Evolutionary conservation across 192 early-diverging fungal species (phyloP).

Genomic region (Coemansia sp.): DNA sequence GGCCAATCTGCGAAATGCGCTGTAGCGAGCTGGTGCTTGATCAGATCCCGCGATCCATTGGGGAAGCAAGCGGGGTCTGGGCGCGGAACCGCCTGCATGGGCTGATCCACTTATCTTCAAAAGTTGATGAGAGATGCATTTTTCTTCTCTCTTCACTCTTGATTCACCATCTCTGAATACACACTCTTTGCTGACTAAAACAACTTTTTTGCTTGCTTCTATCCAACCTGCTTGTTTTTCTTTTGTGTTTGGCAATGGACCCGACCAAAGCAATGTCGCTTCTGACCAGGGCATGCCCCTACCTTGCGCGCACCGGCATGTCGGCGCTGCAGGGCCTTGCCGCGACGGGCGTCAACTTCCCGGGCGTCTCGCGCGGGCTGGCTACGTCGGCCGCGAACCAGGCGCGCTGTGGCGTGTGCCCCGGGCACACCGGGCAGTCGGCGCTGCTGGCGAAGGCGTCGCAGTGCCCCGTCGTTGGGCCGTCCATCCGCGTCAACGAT

Average conservation of each 20-base stretch:
- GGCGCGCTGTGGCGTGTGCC: conserved; percentile 49
- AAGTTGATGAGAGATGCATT: neutral
- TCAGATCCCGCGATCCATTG: neutral
- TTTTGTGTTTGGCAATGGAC: conserved; percentile 23
- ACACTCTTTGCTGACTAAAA: conserved; percentile 1
- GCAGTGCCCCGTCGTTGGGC: conserved; percentile 50
- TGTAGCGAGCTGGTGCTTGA: conserved; percentile 26
- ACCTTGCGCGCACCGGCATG: conserved; percentile 47
- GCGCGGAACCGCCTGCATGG: neutral
- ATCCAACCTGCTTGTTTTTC: neutral
- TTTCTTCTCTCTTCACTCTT: conserved; percentile 1
- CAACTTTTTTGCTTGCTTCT: neutral
- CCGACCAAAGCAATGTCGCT: conserved; percentile 52
- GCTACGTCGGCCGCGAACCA: conserved; percentile 40
- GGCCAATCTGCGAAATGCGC: conserved; percentile 62
- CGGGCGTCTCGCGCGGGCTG: conserved; percentile 21
- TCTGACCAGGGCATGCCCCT: conserved; percentile 49
- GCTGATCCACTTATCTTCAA: neutral
- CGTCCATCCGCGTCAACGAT: conserved; percentile 44
- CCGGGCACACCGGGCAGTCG: conserved; percentile 51
- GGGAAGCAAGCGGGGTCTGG: neutral
- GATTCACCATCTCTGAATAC: neutral
- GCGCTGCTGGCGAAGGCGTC: conserved; percentile 52
- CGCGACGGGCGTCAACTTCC: conserved; percentile 2
- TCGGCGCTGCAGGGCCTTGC: conserved; percentile 41